Percentiles rank a stretch among this genome's conserved stretches.
phyloP scores from a whole-genome alignment of 495 filamentous ascomycete species.

The Talaromyces nanjingensis region DNA sequence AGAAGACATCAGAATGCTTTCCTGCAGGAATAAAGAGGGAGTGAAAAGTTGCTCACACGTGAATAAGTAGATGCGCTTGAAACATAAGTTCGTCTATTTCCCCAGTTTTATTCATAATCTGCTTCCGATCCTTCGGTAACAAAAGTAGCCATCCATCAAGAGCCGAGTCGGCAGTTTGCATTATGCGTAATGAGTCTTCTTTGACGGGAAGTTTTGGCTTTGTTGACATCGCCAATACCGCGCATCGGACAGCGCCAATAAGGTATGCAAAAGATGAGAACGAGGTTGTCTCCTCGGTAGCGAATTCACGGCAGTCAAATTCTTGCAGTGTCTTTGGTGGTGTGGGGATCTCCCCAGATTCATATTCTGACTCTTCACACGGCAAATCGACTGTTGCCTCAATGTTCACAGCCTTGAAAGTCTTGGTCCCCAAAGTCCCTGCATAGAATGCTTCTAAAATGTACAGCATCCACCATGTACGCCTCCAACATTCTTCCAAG shows the following conservation, averaged over 20 bases:
- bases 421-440: conserved; percentile 23
- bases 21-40: too few species aligned
- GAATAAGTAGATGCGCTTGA: conserved; percentile 26
- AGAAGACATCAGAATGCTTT: neutral
- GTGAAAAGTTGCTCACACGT: conserved; percentile 19
- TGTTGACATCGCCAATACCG: conserved; percentile 19
- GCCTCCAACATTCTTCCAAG: conserved; percentile 24
- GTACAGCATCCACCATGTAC: conserved; percentile 33
- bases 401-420: conserved; percentile 48
- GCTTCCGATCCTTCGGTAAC: conserved; percentile 19
- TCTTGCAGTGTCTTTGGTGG: conserved; percentile 56
- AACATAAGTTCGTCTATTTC: conserved; percentile 32
- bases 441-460: conserved; percentile 23
- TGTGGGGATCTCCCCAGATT: conserved; percentile 53
- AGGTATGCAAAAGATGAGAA: conserved; percentile 73
- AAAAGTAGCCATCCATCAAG: conserved; percentile 24
- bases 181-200: conserved; percentile 20
- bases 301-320: conserved; percentile 64
- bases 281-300: conserved; percentile 49
- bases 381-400: conserved; percentile 58
- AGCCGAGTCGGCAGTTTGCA: conserved; percentile 22
- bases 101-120: conserved; percentile 21
- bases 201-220: conserved; percentile 12
- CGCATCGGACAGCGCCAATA: conserved; percentile 42
- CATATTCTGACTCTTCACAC: conserved; percentile 69